These are phyloP conservation scores for Cafeteria roenbergensis DNA, from an alignment of 108 stramenopile genomes.

Conservation along the genomic window DNA sequence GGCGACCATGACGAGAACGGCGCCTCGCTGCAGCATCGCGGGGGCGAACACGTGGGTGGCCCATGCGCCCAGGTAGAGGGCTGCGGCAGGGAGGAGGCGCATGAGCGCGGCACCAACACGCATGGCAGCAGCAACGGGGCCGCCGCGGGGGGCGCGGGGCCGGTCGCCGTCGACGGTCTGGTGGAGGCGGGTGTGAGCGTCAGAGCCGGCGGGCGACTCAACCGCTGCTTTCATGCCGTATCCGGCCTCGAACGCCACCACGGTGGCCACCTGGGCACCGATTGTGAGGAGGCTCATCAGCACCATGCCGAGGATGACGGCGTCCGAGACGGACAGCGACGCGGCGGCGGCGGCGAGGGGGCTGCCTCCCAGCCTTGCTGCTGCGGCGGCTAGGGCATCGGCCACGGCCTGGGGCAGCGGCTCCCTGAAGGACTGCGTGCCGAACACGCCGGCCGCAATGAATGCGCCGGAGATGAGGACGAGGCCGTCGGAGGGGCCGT, in stretches of 20 bases:
- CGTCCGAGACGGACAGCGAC: neutral
- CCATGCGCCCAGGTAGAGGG: neutral
- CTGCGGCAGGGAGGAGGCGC: neutral
- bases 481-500: slow-evolving; percentile 13
- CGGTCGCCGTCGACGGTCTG: neutral
- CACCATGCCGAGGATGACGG: neutral
- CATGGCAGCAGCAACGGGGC: neutral
- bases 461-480: neutral
- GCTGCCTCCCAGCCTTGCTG: too few relatives aligned
- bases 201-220: too few relatives aligned
- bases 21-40: too few relatives aligned
- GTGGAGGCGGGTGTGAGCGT: too few relatives aligned
- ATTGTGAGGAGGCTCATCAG: neutral
- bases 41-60: neutral
- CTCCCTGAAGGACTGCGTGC: neutral
- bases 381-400: neutral
- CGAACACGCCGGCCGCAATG: neutral
- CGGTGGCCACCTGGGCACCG: neutral
- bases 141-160: too few relatives aligned
- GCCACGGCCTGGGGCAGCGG: neutral
- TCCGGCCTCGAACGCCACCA: neutral
- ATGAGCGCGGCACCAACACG: neutral
- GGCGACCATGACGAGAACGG: neutral
- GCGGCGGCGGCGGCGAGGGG: too few relatives aligned
- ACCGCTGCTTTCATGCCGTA: too few relatives aligned